Evolutionary conservation across 148 eudicot genomes (phyloP).

Genomic region (Oxyria digyna): DNA sequence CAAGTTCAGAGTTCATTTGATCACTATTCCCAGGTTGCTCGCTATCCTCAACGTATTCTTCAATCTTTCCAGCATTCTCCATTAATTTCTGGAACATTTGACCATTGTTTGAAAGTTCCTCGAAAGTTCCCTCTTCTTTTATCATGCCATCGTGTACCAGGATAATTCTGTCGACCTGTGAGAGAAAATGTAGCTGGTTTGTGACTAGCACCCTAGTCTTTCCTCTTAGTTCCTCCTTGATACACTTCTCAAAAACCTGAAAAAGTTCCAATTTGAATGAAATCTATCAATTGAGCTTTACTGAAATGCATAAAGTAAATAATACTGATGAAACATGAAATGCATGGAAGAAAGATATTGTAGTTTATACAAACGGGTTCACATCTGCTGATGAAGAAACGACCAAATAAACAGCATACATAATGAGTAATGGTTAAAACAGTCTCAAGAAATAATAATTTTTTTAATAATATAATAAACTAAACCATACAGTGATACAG

Average conservation of each 20-base stretch:
- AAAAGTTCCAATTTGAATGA: background rate
- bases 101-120: conserved; percentile 68
- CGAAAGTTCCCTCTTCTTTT: conserved; percentile 86
- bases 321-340: background rate
- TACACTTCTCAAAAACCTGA: conserved; percentile 93
- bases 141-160: conserved; percentile 79
- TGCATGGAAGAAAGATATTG: too few relatives aligned
- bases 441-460: background rate
- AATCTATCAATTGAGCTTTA: background rate
- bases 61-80: conserved; percentile 98
- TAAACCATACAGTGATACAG: too few relatives aligned
- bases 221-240: conserved; percentile 70
- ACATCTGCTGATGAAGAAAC: background rate
- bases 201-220: conserved; percentile 92
- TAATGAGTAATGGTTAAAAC: background rate
- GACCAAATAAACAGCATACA: background rate
- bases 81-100: conserved; percentile 66
- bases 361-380: background rate
- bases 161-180: conserved; percentile 81
- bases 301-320: background rate
- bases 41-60: conserved; percentile 64
- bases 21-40: conserved; percentile 27
- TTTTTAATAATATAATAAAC: background rate
- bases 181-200: conserved; percentile 90
- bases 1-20: conserved; percentile 23